Percentiles rank a stretch among this genome's conserved stretches.
These are phyloP conservation scores for Hirschioporus abietinus DNA, from an alignment of 768 basidiomycete species.

Conservation along the genomic window DNA sequence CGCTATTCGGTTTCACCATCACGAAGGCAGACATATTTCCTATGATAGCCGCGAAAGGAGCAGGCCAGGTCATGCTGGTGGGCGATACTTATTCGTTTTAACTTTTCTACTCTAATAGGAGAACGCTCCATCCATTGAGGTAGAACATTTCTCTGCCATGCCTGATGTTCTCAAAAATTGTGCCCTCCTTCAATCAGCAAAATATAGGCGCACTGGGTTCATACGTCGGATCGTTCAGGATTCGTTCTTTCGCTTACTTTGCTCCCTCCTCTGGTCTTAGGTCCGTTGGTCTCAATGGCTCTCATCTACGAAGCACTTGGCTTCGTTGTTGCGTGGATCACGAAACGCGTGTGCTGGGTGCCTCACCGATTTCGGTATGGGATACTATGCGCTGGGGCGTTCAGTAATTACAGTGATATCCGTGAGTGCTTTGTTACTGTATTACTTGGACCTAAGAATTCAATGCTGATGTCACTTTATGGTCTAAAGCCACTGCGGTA, in stretches of 20 bases:
- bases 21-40: slow-evolving; percentile 61
- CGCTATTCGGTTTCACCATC: slow-evolving; percentile 48
- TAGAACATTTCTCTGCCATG: slow-evolving; percentile 56
- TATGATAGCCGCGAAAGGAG: slow-evolving; percentile 49
- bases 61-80: slow-evolving; percentile 55
- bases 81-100: slow-evolving; percentile 3
- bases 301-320: slow-evolving; percentile 56
- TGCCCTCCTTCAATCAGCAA: slow-evolving; percentile 55
- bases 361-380: slow-evolving; percentile 74
- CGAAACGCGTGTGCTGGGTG: slow-evolving; percentile 66
- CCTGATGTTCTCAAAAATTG: slow-evolving; percentile 67
- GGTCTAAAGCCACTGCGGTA: slow-evolving; percentile 52
- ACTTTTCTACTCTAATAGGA: neutral
- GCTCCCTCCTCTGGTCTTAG: slow-evolving; percentile 27
- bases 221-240: neutral
- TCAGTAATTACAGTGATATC: slow-evolving; percentile 66
- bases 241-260: neutral
- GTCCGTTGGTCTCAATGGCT: slow-evolving; percentile 59
- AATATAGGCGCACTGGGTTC: slow-evolving; percentile 52
- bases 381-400: slow-evolving; percentile 61
- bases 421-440: slow-evolving; percentile 42
- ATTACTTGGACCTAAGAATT: neutral
- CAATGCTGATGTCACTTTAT: neutral
- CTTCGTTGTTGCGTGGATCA: slow-evolving; percentile 43
- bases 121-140: neutral